A percentile compares a stretch with the other conserved stretches of the same genome.
phyloP scores from a whole-genome alignment of 164 flowering plant species.

The Chloranthus sessilifolius region DNA sequence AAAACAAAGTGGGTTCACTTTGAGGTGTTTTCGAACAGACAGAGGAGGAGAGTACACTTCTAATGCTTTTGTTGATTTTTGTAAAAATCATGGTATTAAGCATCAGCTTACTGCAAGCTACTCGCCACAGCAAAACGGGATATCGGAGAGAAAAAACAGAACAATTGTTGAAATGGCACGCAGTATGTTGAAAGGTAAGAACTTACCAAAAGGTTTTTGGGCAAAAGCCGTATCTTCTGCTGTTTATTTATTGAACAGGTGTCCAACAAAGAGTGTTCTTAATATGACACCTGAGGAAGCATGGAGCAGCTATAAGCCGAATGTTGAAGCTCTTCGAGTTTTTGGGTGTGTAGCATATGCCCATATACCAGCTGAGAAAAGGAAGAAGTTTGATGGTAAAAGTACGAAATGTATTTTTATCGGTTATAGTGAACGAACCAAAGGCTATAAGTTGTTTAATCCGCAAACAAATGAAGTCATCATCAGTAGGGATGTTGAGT shows the following conservation, averaged over 20 bases:
- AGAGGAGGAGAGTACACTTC: not conserved
- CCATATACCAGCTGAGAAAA: not conserved
- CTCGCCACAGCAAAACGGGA: not conserved
- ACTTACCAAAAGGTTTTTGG: conserved; percentile 1
- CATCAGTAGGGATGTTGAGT: not conserved
- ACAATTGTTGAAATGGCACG: not conserved
- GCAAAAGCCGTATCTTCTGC: not conserved
- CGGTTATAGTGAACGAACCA: not conserved
- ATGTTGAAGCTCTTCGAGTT: not conserved
- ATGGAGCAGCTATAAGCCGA: not conserved
- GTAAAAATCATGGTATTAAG: not conserved
- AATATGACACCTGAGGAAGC: not conserved
- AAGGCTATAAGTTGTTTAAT: not conserved
- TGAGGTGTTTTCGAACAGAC: not conserved
- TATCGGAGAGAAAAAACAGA: not conserved
- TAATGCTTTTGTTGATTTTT: not conserved
- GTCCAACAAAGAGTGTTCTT: not conserved
- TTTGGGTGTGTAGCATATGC: not conserved
- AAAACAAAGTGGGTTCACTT: not conserved
- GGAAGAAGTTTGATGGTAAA: not conserved
- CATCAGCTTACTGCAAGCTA: not conserved
- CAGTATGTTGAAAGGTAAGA: not conserved
- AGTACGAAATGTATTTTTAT: conserved; percentile 1
- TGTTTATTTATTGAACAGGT: not conserved
- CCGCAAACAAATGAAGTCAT: not conserved